Base-by-base conservation (phyloP, 1,139 yeast genomes). In the Hemisphaericaspora subhashii region DNA sequence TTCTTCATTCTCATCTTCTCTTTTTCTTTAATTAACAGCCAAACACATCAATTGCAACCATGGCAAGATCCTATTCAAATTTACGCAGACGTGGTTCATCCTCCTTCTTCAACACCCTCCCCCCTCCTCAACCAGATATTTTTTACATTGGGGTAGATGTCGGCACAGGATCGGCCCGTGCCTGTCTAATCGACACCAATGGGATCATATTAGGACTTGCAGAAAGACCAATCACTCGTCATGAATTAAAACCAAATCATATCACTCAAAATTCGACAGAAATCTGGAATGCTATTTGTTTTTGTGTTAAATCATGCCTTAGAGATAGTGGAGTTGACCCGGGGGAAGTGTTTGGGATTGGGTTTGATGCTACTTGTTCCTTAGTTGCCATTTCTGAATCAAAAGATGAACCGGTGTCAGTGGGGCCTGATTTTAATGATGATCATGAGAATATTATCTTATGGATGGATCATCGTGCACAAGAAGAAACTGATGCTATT, bases 391-490 rank as follows among this genome's bases (percentile, higher is more conserved):
- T 90, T 33, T 72, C 81, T 42, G 86, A 84, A 48, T 61, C 70
- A 15, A 68, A 75, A 29, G 89, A 86, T 54, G 60, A 69, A 35
- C 96, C 96, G 3, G 76, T 86, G 33, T 88, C 85, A 0, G 98
- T 90, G 12, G 98, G 98, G 11, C 98, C 98, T 1, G 87, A 90
- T 56, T 92, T 87, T 59, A 50, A 65, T 29, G 82, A 87, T 54
- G 52, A 68, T 30, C 76, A 76, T 47, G 95, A 90, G 57, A 89
- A 92, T 62, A 83, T 92, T 54, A 81, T 92, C 38, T 67, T 92
- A 43, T 92, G 98, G 98, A 90, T 92, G 97, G 98, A 92, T 65
- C 98, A 92, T 63, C 77, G 98, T 49, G 97, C 98, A 1, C 81
- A 74, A n/a, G 71, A 72, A n/a, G 96, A 90, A 60, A 89, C 97